Percentiles rank a stretch among this genome's conserved stretches.
Conservation (phyloP, 2,329 filamentous ascomycete species). For the Aureobasidium lini region DNA sequence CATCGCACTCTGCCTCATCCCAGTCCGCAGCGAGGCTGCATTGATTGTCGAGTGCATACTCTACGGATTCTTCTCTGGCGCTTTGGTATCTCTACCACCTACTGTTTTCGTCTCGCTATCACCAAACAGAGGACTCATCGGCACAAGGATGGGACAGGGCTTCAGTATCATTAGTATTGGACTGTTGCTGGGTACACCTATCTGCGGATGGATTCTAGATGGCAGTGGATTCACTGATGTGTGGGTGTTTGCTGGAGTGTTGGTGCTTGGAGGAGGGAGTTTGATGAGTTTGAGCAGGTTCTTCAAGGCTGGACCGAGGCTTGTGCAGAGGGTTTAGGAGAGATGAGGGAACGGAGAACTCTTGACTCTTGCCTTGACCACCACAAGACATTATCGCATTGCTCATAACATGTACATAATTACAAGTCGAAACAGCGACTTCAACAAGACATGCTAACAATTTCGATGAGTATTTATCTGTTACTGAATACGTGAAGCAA, state of each 20-base stretch:
- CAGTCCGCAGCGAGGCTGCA: conserved; percentile 26
- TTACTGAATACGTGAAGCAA: too few relatives aligned
- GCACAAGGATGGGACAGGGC: conserved; percentile 49
- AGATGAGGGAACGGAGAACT: background rate
- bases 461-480: too few relatives aligned
- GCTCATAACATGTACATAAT: background rate
- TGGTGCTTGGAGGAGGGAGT: conserved; percentile 22
- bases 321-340: conserved; percentile 19
- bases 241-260: conserved; percentile 38
- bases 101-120: conserved; percentile 39
- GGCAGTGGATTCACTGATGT: conserved; percentile 35
- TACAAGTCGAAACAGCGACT: background rate
- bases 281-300: conserved; percentile 22
- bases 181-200: conserved; percentile 49
- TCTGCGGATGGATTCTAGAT: conserved; percentile 48
- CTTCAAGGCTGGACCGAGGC: conserved; percentile 22
- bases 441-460: background rate
- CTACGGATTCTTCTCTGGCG: conserved; percentile 44
- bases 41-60: conserved; percentile 37
- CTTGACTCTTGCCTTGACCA: too few relatives aligned
- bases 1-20: conserved; percentile 36
- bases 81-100: conserved; percentile 39
- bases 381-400: background rate
- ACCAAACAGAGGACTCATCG: conserved; percentile 35
- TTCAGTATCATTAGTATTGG: conserved; percentile 46